Base-by-base conservation (phyloP, 306 rosid species). In the Phaseolus lunatus region DNA sequence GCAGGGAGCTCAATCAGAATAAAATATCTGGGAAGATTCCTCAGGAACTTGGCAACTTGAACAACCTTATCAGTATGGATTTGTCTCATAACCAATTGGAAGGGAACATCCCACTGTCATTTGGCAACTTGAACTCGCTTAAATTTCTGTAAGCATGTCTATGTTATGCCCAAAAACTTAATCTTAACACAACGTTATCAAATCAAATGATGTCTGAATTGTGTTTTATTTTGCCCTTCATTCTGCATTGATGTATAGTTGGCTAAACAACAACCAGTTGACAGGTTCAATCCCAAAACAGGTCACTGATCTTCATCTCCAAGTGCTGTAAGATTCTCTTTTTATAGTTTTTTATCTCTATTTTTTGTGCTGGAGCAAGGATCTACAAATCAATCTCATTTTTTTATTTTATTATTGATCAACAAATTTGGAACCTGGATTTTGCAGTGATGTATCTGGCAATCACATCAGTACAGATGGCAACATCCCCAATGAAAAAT, bases 391-490 rank as follows among this genome's bases (percentile, higher is more conserved):
- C 27, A n/a, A n/a, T n/a, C 35, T 63, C 67, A 61, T 8, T 26
- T 9, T 7, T 8, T 67, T 2, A 9, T 72, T 13, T 10, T 78
- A 18, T 23, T 41, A 58, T 72, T 73, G 53, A 63, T 49, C 14
- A 11, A 56, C 74, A 50, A 71, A 63, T 48, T 31, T 47, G 48
- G 49, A 76, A 50, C 23, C 45, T 39, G 18, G 0, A 68, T 64
- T 61, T 56, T 86, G 75, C 89, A 95, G 97, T 74, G 92, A 95
- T 76, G 91, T 88, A 47, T 92, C 97, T 9, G 88, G 84, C 67
- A 95, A 90, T 74, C 81, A 85, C 64, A 24, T 92, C 98, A 3
- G 88, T 6, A 12, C 84, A 39, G 88, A 92, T 86, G 97, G 97
- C 20, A 95, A 93, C 67, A 92, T 92, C 89, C 73, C 83, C 93